Conservation (phyloP, 2,329 filamentous ascomycete genomes). For the Penicillium sp. region DNA sequence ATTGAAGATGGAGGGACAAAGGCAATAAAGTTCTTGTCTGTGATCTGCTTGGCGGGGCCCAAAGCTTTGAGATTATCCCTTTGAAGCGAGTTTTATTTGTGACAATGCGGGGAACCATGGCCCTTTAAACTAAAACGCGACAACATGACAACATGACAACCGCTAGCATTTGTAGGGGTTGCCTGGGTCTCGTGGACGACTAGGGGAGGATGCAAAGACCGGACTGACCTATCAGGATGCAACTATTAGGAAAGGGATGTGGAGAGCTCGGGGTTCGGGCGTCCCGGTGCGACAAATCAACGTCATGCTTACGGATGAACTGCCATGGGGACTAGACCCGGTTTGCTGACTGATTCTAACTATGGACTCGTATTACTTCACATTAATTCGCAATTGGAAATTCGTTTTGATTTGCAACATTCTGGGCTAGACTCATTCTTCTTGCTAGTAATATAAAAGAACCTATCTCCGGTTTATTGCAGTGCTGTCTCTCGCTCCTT, state of each 20-base stretch:
- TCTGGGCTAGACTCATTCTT: too few relatives aligned
- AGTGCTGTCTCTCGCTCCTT: conserved; percentile 40
- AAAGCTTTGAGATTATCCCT: neutral
- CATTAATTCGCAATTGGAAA: neutral
- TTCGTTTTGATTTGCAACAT: neutral
- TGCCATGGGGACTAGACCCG: neutral
- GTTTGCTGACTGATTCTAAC: conserved; percentile 13
- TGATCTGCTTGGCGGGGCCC: neutral
- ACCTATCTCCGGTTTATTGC: neutral
- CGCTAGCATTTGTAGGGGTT: neutral
- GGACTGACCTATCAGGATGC: conserved; percentile 15
- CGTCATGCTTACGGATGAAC: conserved; percentile 14
- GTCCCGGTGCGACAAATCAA: conserved; percentile 8
- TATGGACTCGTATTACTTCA: neutral
- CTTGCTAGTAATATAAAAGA: neutral
- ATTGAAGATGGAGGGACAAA: neutral
- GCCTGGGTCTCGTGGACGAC: neutral
- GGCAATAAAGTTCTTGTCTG: neutral
- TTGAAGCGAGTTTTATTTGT: neutral
- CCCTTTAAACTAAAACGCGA: neutral
- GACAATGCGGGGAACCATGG: neutral
- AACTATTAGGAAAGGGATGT: conserved; percentile 5
- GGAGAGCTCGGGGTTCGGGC: conserved; percentile 13
- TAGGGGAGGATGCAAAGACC: neutral
- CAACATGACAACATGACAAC: neutral